Conservation (phyloP, 768 basidiomycete species). For the Omphalotus guepiniiformis region DNA sequence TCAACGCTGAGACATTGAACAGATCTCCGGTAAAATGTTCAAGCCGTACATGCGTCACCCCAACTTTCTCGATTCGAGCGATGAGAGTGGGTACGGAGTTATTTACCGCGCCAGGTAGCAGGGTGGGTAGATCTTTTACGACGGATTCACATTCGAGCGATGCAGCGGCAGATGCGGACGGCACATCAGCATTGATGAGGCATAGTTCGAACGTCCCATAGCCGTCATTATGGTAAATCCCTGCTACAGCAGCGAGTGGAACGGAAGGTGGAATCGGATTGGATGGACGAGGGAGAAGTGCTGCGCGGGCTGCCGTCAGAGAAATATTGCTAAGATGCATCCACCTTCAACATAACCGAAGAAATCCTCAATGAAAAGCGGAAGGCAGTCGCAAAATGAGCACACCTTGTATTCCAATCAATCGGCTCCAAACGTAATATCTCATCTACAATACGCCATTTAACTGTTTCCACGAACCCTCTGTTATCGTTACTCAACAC, state of each 20-base stretch:
- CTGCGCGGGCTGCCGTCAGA: not conserved
- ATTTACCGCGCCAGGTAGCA: constrained; percentile 14
- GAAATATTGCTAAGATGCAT: not conserved
- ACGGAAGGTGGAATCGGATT: constrained; percentile 6
- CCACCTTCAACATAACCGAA: not conserved
- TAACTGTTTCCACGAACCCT: constrained; percentile 12
- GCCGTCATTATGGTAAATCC: constrained; percentile 9
- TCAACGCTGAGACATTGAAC: constrained; percentile 17
- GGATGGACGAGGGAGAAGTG: constrained; percentile 7
- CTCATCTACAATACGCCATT: constrained; percentile 18
- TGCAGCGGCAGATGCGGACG: not conserved
- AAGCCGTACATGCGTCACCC: constrained; percentile 14
- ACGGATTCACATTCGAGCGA: constrained; percentile 11
- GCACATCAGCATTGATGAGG: constrained; percentile 2
- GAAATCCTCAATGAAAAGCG: too few relatives aligned
- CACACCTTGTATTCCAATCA: constrained; percentile 16
- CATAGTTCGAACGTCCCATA: constrained; percentile 10
- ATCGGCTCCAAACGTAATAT: constrained; percentile 17
- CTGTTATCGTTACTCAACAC: constrained; percentile 19
- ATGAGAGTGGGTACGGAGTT: constrained; percentile 15
- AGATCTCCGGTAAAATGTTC: constrained; percentile 17
- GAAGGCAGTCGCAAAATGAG: too few relatives aligned
- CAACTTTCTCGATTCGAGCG: constrained; percentile 11
- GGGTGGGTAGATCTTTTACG: constrained; percentile 6
- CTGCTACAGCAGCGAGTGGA: constrained; percentile 9